These are phyloP conservation scores for Moniliophthora roreri DNA, from an alignment of 1,284 basidiomycete genomes.

Conservation along the genomic window DNA sequence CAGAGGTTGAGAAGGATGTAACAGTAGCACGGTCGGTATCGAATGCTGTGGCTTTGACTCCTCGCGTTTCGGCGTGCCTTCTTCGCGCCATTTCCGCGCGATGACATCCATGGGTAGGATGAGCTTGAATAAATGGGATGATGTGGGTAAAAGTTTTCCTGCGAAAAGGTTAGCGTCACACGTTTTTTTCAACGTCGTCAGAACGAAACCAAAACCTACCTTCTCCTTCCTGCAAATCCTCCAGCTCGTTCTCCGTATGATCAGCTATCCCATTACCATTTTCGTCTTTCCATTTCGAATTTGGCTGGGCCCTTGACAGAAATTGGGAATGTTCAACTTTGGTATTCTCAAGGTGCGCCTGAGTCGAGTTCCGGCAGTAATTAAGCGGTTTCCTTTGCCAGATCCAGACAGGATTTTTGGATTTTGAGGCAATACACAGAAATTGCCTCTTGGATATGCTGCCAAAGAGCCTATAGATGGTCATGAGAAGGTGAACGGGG, in stretches of 20 bases:
- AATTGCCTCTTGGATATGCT: neutral
- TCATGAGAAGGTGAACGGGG: neutral
- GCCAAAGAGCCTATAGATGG: neutral
- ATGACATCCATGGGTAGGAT: slow-evolving; percentile 49
- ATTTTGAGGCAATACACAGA: neutral
- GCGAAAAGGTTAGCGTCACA: slow-evolving; percentile 14
- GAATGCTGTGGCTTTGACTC: slow-evolving; percentile 6
- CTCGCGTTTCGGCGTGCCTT: slow-evolving; percentile 11
- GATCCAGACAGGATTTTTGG: too few species aligned
- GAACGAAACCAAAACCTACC: slow-evolving; percentile 20
- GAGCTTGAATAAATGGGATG: slow-evolving; percentile 65
- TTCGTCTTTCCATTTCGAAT: slow-evolving; percentile 36
- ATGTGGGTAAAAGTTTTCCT: slow-evolving; percentile 63
- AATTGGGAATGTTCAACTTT: slow-evolving; percentile 47
- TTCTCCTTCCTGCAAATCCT: slow-evolving; percentile 30
- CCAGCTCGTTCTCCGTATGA: slow-evolving; percentile 25
- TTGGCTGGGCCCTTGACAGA: slow-evolving; percentile 39
- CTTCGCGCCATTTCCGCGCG: neutral
- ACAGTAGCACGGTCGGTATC: slow-evolving; percentile 54
- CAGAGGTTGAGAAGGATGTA: slow-evolving; percentile 60
- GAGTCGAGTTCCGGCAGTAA: neutral
- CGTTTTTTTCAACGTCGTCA: neutral
- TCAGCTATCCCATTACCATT: slow-evolving; percentile 26
- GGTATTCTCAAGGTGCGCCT: slow-evolving; percentile 24
- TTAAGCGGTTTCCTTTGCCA: too few species aligned